Conservation (phyloP, 768 basidiomycete genomes). For the Lactarius sp. region DNA sequence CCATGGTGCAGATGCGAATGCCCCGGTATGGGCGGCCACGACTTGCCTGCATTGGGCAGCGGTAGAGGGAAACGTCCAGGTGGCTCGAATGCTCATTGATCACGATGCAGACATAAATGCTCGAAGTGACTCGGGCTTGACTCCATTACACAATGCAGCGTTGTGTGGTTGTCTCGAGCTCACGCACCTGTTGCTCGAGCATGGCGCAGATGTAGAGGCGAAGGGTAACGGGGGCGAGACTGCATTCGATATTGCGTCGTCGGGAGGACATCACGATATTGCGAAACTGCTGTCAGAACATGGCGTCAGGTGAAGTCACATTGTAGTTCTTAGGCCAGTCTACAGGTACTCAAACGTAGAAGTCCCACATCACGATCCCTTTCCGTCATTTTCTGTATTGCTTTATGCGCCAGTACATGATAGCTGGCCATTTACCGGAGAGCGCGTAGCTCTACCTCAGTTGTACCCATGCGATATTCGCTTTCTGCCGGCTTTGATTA, state of each 20-base stretch:
- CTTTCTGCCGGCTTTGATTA: too few species aligned
- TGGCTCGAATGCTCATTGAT: neutral
- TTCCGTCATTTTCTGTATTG: neutral
- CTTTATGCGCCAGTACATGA: too few species aligned
- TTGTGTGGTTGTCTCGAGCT: accelerated
- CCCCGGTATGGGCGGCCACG: accelerated
- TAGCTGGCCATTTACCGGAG: too few species aligned
- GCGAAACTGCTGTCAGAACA: neutral
- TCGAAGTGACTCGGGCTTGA: constrained; percentile 26
- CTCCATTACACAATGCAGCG: neutral
- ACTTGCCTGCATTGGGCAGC: neutral
- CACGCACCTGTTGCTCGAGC: neutral
- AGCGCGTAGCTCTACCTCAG: too few species aligned
- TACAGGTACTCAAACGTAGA: too few species aligned
- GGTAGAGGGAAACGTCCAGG: too few species aligned
- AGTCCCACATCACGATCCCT: too few species aligned
- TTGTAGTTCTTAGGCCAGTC: neutral
- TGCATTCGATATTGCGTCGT: neutral
- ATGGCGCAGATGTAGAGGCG: neutral
- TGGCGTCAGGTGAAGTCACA: neutral
- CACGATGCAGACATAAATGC: neutral
- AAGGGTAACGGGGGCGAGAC: neutral
- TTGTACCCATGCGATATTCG: too few species aligned
- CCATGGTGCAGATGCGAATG: neutral
- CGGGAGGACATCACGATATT: neutral